Conservation (phyloP, 306 rosid genomes). For the Acacia acuminata region DNA sequence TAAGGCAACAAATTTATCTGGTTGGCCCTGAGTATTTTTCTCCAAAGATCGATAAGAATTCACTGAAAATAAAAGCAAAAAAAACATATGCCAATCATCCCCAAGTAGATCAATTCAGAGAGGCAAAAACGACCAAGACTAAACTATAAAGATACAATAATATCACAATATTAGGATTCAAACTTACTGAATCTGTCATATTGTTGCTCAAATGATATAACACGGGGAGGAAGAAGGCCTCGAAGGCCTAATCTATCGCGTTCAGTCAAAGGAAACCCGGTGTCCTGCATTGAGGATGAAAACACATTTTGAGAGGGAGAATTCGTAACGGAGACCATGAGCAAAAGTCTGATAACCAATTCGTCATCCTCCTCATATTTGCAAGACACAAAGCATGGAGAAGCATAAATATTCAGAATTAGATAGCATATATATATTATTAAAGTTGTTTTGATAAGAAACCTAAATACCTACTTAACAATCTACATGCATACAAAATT, state of each 20-base stretch:
- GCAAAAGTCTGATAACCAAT: conserved; percentile 1
- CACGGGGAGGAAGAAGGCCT: conserved; percentile 97
- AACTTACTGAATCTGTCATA: conserved; percentile 91
- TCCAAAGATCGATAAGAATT: conserved; percentile 89
- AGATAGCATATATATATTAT: conserved; percentile 3
- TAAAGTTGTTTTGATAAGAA: conserved; percentile 1
- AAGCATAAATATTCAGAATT: conserved; percentile 5
- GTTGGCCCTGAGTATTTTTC: conserved; percentile 83
- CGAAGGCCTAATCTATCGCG: conserved; percentile 97
- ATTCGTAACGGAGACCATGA: conserved; percentile 18
- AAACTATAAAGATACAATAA: neutral
- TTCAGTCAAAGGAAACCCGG: conserved; percentile 94
- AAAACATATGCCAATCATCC: conserved; percentile 1
- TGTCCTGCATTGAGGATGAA: conserved; percentile 65
- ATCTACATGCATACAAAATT: conserved; percentile 5
- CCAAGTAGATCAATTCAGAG: conserved; percentile 6
- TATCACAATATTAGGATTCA: conserved; percentile 22
- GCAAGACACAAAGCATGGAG: conserved; percentile 18
- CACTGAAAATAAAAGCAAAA: conserved; percentile 52
- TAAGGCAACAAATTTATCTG: conserved; percentile 66
- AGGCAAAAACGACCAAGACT: conserved; percentile 14
- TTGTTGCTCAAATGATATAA: conserved; percentile 94
- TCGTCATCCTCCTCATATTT: conserved; percentile 21
- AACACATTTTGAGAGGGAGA: neutral
- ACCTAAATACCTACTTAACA: neutral